phyloP scores from a whole-genome alignment of 2,329 filamentous ascomycete genomes.

The Fusarium sp. region DNA sequence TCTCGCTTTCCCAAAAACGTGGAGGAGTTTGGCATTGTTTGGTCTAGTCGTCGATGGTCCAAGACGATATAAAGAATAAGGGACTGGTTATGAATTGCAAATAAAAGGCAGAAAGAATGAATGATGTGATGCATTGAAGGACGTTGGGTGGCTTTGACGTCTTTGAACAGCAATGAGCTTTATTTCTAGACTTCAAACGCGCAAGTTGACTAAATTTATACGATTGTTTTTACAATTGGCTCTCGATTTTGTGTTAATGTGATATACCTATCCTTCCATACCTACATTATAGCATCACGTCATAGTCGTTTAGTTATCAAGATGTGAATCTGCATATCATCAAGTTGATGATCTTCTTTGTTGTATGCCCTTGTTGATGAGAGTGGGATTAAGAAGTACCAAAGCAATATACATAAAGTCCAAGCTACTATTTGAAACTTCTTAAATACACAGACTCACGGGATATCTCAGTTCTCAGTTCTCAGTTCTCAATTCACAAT shows the following conservation, averaged over 20 bases:
- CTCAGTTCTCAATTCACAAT: not conserved
- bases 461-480: not conserved
- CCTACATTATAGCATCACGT: not conserved
- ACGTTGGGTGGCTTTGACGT: constrained; percentile 15
- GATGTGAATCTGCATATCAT: not conserved
- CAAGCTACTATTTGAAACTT: not conserved
- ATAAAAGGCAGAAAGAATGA: constrained; percentile 35
- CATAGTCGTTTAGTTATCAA: not conserved
- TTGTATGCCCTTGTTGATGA: not conserved
- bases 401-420: not conserved
- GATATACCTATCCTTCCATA: not conserved
- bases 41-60: constrained; percentile 37
- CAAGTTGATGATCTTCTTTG: not conserved
- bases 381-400: not conserved
- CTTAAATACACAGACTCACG: not conserved
- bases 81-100: constrained; percentile 36
- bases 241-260: not conserved
- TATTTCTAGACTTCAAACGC: constrained; percentile 35
- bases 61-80: constrained; percentile 39
- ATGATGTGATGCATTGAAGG: constrained; percentile 29
- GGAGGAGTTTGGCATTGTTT: constrained; percentile 38
- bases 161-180: constrained; percentile 27
- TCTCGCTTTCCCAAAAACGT: constrained; percentile 42
- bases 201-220: constrained; percentile 35
- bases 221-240: not conserved